These are phyloP conservation scores for Arctium minus DNA, from an alignment of 129 eudicot genomes.

Conservation along the genomic window DNA sequence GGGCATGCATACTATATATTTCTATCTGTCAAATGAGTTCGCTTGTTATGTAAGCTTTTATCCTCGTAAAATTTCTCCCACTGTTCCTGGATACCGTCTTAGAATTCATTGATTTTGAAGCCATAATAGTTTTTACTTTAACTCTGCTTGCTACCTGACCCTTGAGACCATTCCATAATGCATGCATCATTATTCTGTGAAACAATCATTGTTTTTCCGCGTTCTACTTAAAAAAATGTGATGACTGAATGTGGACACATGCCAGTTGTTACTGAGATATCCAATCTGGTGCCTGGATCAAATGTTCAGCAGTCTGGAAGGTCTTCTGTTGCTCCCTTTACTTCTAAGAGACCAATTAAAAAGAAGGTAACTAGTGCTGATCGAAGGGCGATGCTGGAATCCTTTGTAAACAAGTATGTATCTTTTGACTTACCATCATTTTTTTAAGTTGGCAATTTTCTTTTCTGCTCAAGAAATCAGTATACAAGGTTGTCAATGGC, in stretches of 20 bases:
- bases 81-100: not conserved
- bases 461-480: not conserved
- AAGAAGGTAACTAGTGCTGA: constrained; percentile 31
- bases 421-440: not conserved
- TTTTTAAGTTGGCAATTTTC: not conserved
- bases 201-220: not conserved
- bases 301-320: constrained; percentile 23
- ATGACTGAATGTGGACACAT: constrained; percentile 7
- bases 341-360: constrained; percentile 21
- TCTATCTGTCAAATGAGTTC: not conserved
- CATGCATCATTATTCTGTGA: not conserved
- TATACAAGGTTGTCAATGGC: not conserved
- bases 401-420: constrained; percentile 44
- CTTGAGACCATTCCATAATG: not conserved
- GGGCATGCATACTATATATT: not conserved
- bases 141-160: not conserved
- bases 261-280: constrained; percentile 32
- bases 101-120: not conserved
- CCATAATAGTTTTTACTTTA: not conserved
- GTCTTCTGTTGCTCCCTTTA: constrained; percentile 26
- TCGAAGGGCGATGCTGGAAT: constrained; percentile 46
- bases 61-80: not conserved
- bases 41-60: not conserved
- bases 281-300: constrained; percentile 32
- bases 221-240: not conserved